A percentile compares a stretch with the other conserved stretches of the same genome.
Conservation (phyloP, 306 rosid genomes). For the Dryas alaskensis region DNA sequence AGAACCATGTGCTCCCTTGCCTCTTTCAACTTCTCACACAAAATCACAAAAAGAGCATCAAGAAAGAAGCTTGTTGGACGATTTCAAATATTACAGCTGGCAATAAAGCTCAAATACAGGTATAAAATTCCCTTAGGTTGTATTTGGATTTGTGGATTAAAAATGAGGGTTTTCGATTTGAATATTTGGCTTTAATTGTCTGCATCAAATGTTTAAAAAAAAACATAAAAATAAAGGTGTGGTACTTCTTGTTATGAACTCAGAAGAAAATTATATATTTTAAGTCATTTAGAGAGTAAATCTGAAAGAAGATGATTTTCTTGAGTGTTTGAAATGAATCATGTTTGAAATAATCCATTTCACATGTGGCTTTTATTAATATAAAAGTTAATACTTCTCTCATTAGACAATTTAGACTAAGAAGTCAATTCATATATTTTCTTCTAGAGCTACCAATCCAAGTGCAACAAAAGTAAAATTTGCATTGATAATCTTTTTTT, state of each 20-base stretch:
- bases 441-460: neutral
- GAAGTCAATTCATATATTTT: neutral
- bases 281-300: neutral
- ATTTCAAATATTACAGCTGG: conserved; percentile 74
- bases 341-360: neutral
- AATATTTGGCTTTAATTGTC: neutral
- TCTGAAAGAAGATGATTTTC: neutral
- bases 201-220: neutral
- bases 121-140: conserved; percentile 6
- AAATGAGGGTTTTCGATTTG: neutral
- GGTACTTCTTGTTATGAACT: neutral
- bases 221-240: neutral
- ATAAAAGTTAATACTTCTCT: neutral
- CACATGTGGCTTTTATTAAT: neutral
- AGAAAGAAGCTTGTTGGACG: conserved; percentile 74
- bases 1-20: conserved; percentile 50
- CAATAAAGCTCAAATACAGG: conserved; percentile 66
- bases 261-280: neutral
- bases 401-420: neutral
- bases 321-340: neutral
- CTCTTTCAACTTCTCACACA: conserved; percentile 54
- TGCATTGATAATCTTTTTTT: too few relatives aligned
- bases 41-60: conserved; percentile 59
- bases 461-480: neutral
- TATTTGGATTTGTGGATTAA: neutral